Percentiles rank a stretch among this genome's conserved stretches.
Evolutionary conservation across 305 asterid species (phyloP).

Genomic region (Fraxinus dipetala): DNA sequence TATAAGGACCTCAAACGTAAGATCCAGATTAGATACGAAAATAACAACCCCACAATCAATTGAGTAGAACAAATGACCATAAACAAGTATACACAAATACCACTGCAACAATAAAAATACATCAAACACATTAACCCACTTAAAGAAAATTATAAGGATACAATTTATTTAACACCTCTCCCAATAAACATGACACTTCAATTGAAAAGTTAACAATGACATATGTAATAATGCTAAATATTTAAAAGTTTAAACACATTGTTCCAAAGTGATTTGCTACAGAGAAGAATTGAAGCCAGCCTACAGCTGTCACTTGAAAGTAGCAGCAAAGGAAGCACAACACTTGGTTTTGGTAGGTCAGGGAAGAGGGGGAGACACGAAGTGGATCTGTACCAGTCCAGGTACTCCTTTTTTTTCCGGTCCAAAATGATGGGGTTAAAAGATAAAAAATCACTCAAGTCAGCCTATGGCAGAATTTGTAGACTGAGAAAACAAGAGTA

Average conservation of each 20-base stretch:
- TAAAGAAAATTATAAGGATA: background rate
- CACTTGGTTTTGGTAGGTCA: background rate
- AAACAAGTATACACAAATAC: background rate
- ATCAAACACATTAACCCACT: background rate
- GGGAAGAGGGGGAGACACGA: background rate
- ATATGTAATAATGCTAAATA: background rate
- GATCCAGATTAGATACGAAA: constrained; percentile 2
- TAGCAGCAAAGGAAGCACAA: background rate
- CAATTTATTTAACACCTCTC: background rate
- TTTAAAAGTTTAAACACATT: background rate
- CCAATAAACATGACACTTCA: background rate
- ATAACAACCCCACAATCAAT: background rate
- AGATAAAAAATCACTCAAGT: background rate
- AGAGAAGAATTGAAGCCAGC: background rate
- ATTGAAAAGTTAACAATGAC: background rate
- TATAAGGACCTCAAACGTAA: background rate
- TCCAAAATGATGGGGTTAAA: background rate
- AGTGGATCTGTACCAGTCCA: background rate
- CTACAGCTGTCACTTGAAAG: background rate
- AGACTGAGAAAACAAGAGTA: background rate
- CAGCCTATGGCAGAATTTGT: background rate
- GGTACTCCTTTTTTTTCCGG: background rate
- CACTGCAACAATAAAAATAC: background rate
- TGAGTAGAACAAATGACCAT: background rate
- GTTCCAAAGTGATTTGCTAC: background rate